Evolutionary conservation across 139 green algal species (phyloP).

Genomic region (Pleodorina starrii): DNA sequence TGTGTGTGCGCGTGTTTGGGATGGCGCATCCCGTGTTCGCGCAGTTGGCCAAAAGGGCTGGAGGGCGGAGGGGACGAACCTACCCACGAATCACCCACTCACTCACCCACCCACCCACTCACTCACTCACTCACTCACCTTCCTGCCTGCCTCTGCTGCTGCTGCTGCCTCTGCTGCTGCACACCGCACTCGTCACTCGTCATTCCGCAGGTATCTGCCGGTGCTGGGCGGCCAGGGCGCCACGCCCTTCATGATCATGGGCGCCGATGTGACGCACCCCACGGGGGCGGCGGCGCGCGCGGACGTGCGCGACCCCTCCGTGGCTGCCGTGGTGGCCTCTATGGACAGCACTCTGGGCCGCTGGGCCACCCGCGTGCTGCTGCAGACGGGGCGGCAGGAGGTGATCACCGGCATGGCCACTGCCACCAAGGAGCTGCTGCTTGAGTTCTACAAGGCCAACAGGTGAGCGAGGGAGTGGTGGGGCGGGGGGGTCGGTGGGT

Average conservation of each 20-base stretch:
- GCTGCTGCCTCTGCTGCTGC: too few relatives aligned
- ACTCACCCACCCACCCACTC: too few relatives aligned
- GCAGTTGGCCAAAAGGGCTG: too few relatives aligned
- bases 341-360: slow-evolving; percentile 44
- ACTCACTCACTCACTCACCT: too few relatives aligned
- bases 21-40: too few relatives aligned
- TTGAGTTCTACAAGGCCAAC: slow-evolving; percentile 47
- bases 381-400: slow-evolving; percentile 54
- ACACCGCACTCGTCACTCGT: too few relatives aligned
- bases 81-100: too few relatives aligned
- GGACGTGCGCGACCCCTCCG: slow-evolving; percentile 22
- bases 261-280: slow-evolving; percentile 62
- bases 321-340: slow-evolving; percentile 54
- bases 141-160: too few relatives aligned
- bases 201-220: slow-evolving; percentile 32
- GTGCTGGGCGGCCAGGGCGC: slow-evolving; percentile 30
- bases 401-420: slow-evolving; percentile 36
- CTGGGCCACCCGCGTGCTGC: slow-evolving; percentile 40
- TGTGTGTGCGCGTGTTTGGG: too few relatives aligned
- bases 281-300: neutral
- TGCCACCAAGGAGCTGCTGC: slow-evolving; percentile 50
- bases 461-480: neutral
- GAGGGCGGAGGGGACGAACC: too few relatives aligned
- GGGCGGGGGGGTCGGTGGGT: too few relatives aligned
- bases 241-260: slow-evolving; percentile 52